Percentiles rank a stretch among this genome's conserved stretches.
Evolutionary conservation across 805 yeast species (phyloP).

Genomic region (Kodamaea nitidulidarum): DNA sequence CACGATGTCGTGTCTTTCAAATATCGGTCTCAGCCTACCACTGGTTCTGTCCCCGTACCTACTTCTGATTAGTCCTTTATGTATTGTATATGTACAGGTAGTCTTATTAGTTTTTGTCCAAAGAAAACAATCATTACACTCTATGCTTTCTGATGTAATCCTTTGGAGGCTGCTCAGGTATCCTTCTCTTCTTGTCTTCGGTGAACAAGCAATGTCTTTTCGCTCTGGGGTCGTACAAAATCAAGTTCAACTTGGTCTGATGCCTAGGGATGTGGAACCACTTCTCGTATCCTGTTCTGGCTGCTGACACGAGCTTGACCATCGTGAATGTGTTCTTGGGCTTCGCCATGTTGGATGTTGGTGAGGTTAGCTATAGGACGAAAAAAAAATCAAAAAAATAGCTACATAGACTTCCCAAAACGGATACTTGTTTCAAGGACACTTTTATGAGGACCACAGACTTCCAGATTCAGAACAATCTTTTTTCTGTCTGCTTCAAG

Average conservation of each 20-base stretch:
- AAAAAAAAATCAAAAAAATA: conserved; percentile 4
- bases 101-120: not conserved
- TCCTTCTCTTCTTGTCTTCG: conserved; percentile 84
- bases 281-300: conserved; percentile 84
- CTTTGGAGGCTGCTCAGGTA: conserved; percentile 44
- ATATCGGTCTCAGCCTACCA: too few relatives aligned
- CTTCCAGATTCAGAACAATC: conserved; percentile 2
- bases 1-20: too few relatives aligned
- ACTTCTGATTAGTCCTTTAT: not conserved
- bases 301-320: conserved; percentile 82
- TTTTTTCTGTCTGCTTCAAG: not conserved
- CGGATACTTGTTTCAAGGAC: not conserved
- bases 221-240: conserved; percentile 46
- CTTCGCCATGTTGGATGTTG: conserved; percentile 24
- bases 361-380: not conserved
- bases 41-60: not conserved
- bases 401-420: not conserved
- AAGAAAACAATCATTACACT: conserved; percentile 5
- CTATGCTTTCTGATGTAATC: conserved; percentile 28
- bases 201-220: conserved; percentile 88
- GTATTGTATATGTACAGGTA: conserved; percentile 10
- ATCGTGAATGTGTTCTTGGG: conserved; percentile 77
- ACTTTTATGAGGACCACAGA: not conserved
- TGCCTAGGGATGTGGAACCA: conserved; percentile 79
- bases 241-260: conserved; percentile 72